Conservation (phyloP, 306 rosid species). For the Macrotyloma uniflorum region DNA sequence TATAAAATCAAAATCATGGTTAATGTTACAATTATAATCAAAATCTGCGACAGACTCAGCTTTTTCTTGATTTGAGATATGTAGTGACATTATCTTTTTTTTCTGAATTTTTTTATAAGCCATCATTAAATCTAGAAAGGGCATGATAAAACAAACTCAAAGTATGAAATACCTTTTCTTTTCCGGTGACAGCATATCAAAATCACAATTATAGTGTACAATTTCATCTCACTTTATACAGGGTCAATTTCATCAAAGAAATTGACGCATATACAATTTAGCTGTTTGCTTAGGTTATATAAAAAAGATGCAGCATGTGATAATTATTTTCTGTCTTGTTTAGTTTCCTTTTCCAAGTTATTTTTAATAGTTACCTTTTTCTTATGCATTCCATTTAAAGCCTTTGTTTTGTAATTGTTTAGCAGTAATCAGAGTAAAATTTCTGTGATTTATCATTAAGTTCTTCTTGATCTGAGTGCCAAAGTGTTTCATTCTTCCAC, state of each 20-base stretch:
- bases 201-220: neutral
- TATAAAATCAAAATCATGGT: neutral
- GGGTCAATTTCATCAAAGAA: neutral
- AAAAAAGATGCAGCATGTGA: neutral
- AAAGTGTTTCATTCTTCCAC: neutral
- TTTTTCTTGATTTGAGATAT: constrained; percentile 21
- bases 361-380: neutral
- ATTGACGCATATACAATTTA: constrained; percentile 8
- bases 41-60: neutral
- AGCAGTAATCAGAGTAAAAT: neutral
- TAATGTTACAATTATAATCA: neutral
- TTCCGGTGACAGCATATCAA: neutral
- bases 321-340: neutral
- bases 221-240: neutral
- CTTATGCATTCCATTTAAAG: neutral
- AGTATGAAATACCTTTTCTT: neutral
- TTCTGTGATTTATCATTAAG: neutral
- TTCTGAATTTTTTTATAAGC: neutral
- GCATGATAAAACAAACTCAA: neutral
- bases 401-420: neutral
- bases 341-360: neutral
- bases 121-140: neutral
- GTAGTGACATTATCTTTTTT: neutral
- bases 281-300: neutral
- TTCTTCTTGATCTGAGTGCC: neutral